Conservation (phyloP, 106 monocot species). For the Acanthochlamys bracteata region DNA sequence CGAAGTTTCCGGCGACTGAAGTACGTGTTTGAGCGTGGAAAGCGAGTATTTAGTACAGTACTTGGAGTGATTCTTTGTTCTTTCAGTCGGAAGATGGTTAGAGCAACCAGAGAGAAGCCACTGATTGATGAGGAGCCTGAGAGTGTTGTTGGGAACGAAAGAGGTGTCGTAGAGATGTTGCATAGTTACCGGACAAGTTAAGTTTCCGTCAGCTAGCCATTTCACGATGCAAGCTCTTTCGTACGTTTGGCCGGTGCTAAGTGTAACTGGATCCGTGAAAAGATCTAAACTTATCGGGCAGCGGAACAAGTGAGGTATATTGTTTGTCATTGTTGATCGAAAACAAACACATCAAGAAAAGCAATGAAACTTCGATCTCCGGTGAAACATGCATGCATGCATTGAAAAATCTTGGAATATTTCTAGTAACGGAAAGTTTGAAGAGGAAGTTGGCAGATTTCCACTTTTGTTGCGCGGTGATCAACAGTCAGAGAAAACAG, state of each 20-base stretch:
- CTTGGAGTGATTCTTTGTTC: neutral
- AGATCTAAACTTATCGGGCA: constrained; percentile 86
- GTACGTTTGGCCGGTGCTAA: constrained; percentile 93
- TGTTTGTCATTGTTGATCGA: no score
- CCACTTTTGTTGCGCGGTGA: no score
- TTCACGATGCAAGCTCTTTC: constrained; percentile 74
- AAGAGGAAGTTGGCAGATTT: no score
- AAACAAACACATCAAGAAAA: no score
- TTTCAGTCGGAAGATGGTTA: neutral
- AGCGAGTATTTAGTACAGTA: no score
- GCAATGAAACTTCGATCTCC: no score
- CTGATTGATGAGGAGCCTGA: constrained; percentile 70
- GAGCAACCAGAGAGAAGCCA: constrained; percentile 43
- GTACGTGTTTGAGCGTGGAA: constrained; percentile 27
- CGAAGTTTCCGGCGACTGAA: constrained; percentile 13
- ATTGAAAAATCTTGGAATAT: no score
- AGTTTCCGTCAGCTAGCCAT: constrained; percentile 74
- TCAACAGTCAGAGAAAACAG: no score
- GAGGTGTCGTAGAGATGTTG: constrained; percentile 54
- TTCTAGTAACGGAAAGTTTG: no score
- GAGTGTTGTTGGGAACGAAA: constrained; percentile 77
- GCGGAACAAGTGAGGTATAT: constrained; percentile 82
- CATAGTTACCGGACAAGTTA: constrained; percentile 96
- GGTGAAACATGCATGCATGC: no score
- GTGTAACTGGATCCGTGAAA: constrained; percentile 87